phyloP scores from a whole-genome alignment of 2,329 filamentous ascomycete species.

The Nothophoma quercina region DNA sequence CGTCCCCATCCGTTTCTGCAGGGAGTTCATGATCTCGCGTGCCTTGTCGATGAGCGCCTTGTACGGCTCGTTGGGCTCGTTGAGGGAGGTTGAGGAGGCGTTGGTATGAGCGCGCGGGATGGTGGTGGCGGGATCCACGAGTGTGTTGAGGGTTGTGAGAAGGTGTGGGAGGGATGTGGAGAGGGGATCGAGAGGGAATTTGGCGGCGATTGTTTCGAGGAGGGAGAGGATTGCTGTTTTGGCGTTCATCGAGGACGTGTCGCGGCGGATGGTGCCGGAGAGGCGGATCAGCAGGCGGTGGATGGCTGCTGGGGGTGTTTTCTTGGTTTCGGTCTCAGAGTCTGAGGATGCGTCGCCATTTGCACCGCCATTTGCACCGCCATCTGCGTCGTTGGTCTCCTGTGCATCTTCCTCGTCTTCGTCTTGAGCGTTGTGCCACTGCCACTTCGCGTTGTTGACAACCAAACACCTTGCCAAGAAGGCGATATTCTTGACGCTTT shows the following conservation, averaged over 20 bases:
- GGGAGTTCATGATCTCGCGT: conserved; percentile 77
- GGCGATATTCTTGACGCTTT: conserved; percentile 80
- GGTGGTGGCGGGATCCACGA: conserved; percentile 81
- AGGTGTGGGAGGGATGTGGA: conserved; percentile 69
- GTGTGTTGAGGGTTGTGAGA: conserved; percentile 76
- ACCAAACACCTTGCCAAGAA: conserved; percentile 76
- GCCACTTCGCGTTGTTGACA: conserved; percentile 63
- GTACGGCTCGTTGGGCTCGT: conserved; percentile 63
- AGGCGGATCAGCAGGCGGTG: conserved; percentile 81
- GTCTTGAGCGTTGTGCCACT: conserved; percentile 53
- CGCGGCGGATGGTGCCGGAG: conserved; percentile 77
- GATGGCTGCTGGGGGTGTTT: conserved; percentile 59
- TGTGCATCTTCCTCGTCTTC: conserved; percentile 54
- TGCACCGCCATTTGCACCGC: too few relatives aligned
- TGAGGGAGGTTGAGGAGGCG: conserved; percentile 61
- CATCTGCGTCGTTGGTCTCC: conserved; percentile 50
- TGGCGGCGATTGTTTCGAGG: conserved; percentile 72
- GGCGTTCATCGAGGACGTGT: conserved; percentile 69
- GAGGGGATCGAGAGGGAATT: conserved; percentile 66
- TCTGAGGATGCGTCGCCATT: conserved; percentile 39
- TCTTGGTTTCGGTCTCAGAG: conserved; percentile 42
- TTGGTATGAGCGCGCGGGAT: conserved; percentile 73
- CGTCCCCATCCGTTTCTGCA: conserved; percentile 86
- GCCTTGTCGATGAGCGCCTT: conserved; percentile 75
- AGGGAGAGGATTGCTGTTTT: conserved; percentile 80